These are phyloP conservation scores for Elongisporangium prolatum DNA, from an alignment of 352 stramenopile genomes.

Conservation along the genomic window DNA sequence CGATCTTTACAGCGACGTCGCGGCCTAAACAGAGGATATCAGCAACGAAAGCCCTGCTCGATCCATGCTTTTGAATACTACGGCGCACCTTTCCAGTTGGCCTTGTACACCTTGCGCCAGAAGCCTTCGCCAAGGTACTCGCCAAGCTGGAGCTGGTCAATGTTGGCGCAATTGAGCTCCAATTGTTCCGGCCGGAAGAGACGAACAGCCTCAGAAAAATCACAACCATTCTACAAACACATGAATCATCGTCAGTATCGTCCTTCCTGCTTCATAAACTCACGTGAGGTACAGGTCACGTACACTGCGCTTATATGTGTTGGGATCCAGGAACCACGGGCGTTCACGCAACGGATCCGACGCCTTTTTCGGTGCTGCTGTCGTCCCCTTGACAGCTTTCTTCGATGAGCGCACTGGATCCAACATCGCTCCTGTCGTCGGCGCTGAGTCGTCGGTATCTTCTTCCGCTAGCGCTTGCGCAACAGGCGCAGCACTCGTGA, in stretches of 20 bases:
- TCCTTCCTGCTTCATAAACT: not conserved
- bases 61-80: not conserved
- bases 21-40: constrained; percentile 22
- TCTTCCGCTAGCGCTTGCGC: not conserved
- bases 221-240: constrained; percentile 39
- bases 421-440: not conserved
- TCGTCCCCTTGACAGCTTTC: constrained; percentile 1
- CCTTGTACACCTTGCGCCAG: constrained; percentile 67
- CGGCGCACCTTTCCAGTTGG: constrained; percentile 57
- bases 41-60: not conserved
- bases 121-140: constrained; percentile 66
- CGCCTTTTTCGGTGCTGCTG: constrained; percentile 1
- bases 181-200: constrained; percentile 53
- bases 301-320: constrained; percentile 21
- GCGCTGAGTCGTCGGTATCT: not conserved
- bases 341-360: constrained; percentile 8
- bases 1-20: constrained; percentile 60
- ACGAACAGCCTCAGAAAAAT: constrained; percentile 53
- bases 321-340: constrained; percentile 49
- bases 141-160: constrained; percentile 36
- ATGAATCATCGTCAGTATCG: constrained; percentile 5
- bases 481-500: not conserved
- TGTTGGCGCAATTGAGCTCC: constrained; percentile 69
- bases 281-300: not conserved
- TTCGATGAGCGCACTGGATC: constrained; percentile 6